A percentile compares a stretch with the other conserved stretches of the same genome.
These are phyloP conservation scores for Coniochaeta sp. DNA, from an alignment of 2,329 filamentous ascomycete species.

Conservation along the genomic window DNA sequence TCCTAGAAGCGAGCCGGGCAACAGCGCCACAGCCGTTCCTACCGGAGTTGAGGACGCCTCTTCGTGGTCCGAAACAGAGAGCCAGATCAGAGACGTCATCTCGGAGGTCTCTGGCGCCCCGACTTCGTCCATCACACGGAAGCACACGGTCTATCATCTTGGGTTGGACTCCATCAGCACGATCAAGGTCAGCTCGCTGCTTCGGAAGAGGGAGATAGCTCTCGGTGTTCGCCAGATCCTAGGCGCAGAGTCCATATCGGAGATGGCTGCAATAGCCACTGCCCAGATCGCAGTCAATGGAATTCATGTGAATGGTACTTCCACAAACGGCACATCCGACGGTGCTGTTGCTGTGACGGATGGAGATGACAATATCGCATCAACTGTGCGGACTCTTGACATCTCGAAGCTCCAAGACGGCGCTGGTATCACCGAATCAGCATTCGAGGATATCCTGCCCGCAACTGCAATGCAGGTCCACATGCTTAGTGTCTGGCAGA, in stretches of 20 bases:
- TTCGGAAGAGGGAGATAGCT: conserved; percentile 56
- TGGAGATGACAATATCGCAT: not conserved
- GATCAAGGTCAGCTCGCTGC: conserved; percentile 70
- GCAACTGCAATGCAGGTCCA: conserved; percentile 73
- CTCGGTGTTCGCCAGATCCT: conserved; percentile 68
- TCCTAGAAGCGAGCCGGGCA: conserved; percentile 6
- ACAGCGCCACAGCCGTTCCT: not conserved
- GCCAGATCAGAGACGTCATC: conserved; percentile 38
- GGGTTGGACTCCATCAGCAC: conserved; percentile 89
- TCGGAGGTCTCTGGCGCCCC: conserved; percentile 55
- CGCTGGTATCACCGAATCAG: conserved; percentile 30
- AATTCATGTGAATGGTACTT: not conserved
- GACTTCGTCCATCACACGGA: conserved; percentile 47
- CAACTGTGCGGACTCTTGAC: conserved; percentile 25
- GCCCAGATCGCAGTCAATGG: not conserved
- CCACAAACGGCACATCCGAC: not conserved
- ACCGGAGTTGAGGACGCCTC: not conserved
- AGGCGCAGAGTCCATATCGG: conserved; percentile 53
- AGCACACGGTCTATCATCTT: conserved; percentile 70
- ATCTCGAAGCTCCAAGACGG: conserved; percentile 26
- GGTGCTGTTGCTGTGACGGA: not conserved
- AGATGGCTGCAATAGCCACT: conserved; percentile 44
- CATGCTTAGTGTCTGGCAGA: conserved; percentile 72
- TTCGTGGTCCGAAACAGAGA: conserved; percentile 28
- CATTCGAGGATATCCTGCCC: conserved; percentile 55